phyloP scores from a whole-genome alignment of 345 rosid species.

The Sisymbrium irio region DNA sequence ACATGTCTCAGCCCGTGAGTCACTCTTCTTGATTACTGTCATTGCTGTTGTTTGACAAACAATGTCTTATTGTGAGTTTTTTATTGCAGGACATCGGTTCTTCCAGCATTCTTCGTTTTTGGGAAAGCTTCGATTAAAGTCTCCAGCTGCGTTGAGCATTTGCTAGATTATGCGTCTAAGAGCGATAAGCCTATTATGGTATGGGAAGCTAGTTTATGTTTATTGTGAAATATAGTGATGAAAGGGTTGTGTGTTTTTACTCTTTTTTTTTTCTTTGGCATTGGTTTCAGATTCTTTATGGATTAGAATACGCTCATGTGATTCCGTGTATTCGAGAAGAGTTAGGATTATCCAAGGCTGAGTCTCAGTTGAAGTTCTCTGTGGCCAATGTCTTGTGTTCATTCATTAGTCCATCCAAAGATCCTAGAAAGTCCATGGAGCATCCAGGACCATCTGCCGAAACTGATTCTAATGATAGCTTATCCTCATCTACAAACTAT shows the following conservation, averaged over 20 bases:
- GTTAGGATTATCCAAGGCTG: slow-evolving; percentile 19
- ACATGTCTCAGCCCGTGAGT: slow-evolving; percentile 95
- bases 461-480: slow-evolving; percentile 26
- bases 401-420: slow-evolving; percentile 46
- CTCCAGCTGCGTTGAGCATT: slow-evolving; percentile 46
- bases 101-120: slow-evolving; percentile 80
- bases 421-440: slow-evolving; percentile 34
- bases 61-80: background rate
- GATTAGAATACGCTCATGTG: slow-evolving; percentile 76
- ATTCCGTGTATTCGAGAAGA: slow-evolving; percentile 52
- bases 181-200: slow-evolving; percentile 63
- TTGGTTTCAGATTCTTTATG: slow-evolving; percentile 72
- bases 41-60: background rate
- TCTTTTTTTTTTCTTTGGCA: background rate
- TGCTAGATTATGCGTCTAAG: slow-evolving; percentile 37
- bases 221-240: background rate
- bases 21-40: background rate
- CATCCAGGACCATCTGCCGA: slow-evolving; percentile 28
- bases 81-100: slow-evolving; percentile 62
- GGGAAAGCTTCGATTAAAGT: slow-evolving; percentile 63
- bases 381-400: slow-evolving; percentile 63
- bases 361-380: slow-evolving; percentile 30
- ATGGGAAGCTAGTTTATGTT: slow-evolving; percentile 14
- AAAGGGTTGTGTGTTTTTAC: background rate
- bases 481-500: slow-evolving; percentile 31